phyloP scores from a whole-genome alignment of 2,329 filamentous ascomycete genomes.

The Sporothrix pallida region DNA sequence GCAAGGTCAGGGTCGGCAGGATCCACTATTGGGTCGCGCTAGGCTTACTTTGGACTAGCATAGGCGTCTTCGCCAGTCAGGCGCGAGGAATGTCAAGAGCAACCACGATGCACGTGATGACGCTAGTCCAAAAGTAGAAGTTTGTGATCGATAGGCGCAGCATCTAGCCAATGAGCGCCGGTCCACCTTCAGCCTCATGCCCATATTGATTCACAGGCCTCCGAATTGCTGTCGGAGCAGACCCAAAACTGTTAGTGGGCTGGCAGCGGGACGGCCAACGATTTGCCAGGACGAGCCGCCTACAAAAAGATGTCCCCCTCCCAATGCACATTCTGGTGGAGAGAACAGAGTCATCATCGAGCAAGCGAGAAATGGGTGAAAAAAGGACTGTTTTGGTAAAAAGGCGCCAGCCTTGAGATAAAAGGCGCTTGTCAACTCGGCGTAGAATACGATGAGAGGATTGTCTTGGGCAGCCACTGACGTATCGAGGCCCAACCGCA shows the following conservation, averaged over 20 bases:
- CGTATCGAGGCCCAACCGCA: background rate
- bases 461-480: background rate
- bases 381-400: background rate
- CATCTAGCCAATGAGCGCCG: background rate
- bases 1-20: background rate
- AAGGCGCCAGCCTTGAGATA: slow-evolving; percentile 11
- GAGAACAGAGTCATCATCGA: too few relatives aligned
- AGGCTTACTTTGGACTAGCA: background rate
- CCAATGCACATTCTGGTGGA: background rate
- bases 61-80: slow-evolving; percentile 1
- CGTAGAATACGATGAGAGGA: background rate
- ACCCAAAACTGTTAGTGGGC: slow-evolving; percentile 18
- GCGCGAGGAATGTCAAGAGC: background rate
- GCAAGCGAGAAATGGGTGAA: background rate
- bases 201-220: background rate
- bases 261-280: background rate
- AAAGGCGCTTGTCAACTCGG: slow-evolving; percentile 5
- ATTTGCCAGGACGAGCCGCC: slow-evolving; percentile 16
- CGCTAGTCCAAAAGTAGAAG: background rate
- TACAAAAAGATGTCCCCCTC: slow-evolving; percentile 8
- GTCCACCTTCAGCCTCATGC: background rate
- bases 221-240: background rate
- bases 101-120: background rate
- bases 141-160: slow-evolving; percentile 9
- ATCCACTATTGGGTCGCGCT: background rate